Conservation (phyloP, 129 eudicot genomes). For the carrot (Daucus carota) region DNA sequence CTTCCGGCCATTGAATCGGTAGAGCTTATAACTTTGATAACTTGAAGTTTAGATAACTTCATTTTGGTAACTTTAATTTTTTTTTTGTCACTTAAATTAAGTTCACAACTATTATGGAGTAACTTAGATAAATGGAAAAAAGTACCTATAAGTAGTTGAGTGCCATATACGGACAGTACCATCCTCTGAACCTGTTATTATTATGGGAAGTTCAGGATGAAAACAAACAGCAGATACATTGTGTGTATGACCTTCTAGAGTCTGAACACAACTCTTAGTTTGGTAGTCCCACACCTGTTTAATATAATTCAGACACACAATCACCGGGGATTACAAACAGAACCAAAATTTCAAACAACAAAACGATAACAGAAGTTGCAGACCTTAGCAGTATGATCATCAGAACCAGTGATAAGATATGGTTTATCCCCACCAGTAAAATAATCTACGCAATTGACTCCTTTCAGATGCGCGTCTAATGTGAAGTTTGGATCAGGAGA, state of each 20-base stretch:
- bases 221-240: slow-evolving; percentile 89
- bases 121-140: neutral
- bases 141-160: slow-evolving; percentile 80
- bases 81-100: neutral
- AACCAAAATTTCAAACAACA: neutral
- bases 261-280: slow-evolving; percentile 88
- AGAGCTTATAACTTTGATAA: neutral
- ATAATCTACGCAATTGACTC: slow-evolving; percentile 96
- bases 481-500: slow-evolving; percentile 95
- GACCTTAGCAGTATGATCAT: slow-evolving; percentile 98
- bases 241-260: slow-evolving; percentile 96
- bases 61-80: neutral
- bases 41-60: neutral
- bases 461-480: slow-evolving; percentile 91
- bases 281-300: slow-evolving; percentile 98
- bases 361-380: slow-evolving; percentile 9
- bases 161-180: slow-evolving; percentile 98
- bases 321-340: slow-evolving; percentile 1
- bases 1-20: neutral
- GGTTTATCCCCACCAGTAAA: slow-evolving; percentile 96
- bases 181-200: slow-evolving; percentile 97
- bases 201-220: slow-evolving; percentile 92
- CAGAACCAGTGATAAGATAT: slow-evolving; percentile 85
- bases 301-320: slow-evolving; percentile 16
- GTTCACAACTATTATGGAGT: neutral